Evolutionary conservation across 2,329 filamentous ascomycete genomes (phyloP), one percentile per base, ranked within the genome.

Genomic region (Neoarthrinium moseri): DNA sequence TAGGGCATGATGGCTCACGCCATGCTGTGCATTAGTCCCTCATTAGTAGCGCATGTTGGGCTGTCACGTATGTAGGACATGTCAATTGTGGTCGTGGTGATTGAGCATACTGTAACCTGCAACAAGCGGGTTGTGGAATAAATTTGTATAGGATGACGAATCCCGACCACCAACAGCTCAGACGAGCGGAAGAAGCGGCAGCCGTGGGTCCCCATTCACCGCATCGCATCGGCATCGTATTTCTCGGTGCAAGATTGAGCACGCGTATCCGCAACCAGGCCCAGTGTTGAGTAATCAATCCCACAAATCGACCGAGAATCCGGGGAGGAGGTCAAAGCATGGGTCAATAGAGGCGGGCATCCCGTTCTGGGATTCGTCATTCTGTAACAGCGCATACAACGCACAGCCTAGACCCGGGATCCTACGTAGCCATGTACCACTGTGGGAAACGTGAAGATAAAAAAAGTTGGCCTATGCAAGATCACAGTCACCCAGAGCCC

Each of bases 241-340:
- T 20, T 11, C 33, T 36, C 18, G 33, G 33, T 18, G 21, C 22
- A 17, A 24, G 18, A 40, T 29, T 17, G 37, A 13, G 15, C 4
- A 15, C 22, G 10, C 23, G 22, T 15, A 15, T 22, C 37, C n/a
- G 10, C 23, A 13, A 15, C 22, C 12, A 13, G 15, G n/a, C 23
- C 37, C 37, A 26, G 29, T 20, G 37, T 40, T 40, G 37, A 40
- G 23, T 40, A 40, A 40, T 40, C 37, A 17, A 15, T 27, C 37
- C 37, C n/a, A 40, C 37, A 40, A 40, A 40, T 22, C 37, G n/a
- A 40, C 37, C 37, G 37, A 40, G 37, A 40, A 40, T 40, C 37
- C 37, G 24, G 37, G 37, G 37, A 15, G 37, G 37, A 40, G 15
- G 27, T 24, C 23, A 24, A 40, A 15, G 37, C 23, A 40, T 40